Percentiles rank a stretch among this genome's conserved stretches.
These are phyloP conservation scores for Colletotrichum spaethianum DNA, from an alignment of 2,329 filamentous ascomycete genomes.

Conservation along the genomic window DNA sequence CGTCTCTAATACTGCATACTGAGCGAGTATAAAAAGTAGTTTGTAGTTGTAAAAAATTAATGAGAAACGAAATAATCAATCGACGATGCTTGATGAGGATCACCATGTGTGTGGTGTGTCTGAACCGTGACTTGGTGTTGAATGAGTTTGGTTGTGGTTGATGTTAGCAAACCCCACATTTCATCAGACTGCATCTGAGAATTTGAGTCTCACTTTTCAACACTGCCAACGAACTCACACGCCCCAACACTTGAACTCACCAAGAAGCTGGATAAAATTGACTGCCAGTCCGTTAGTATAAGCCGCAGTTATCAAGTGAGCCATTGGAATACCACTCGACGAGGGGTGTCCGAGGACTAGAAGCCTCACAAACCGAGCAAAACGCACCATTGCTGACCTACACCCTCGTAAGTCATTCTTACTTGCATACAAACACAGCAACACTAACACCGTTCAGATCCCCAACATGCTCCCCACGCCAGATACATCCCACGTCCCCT, in stretches of 20 bases:
- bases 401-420: not conserved
- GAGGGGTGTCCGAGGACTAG: not conserved
- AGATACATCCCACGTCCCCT: constrained; percentile 91
- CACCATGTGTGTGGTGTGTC: not conserved
- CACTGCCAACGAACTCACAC: not conserved
- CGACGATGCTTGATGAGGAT: not conserved
- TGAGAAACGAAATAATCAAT: not conserved
- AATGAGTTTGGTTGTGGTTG: not conserved
- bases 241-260: not conserved
- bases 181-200: constrained; percentile 2
- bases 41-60: not conserved
- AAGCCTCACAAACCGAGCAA: not conserved
- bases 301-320: not conserved
- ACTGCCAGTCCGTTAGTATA: not conserved
- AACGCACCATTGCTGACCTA: not conserved
- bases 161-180: constrained; percentile 31
- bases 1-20: not conserved
- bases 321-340: not conserved
- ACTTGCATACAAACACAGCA: constrained; percentile 11
- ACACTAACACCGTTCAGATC: constrained; percentile 10
- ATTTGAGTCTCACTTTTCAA: constrained; percentile 10
- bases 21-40: not conserved
- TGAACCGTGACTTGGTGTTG: not conserved
- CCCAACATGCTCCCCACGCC: constrained; percentile 88
- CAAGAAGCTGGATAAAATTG: no score